Conservation (phyloP, 768 basidiomycete species). For the Mycena latifolia region DNA sequence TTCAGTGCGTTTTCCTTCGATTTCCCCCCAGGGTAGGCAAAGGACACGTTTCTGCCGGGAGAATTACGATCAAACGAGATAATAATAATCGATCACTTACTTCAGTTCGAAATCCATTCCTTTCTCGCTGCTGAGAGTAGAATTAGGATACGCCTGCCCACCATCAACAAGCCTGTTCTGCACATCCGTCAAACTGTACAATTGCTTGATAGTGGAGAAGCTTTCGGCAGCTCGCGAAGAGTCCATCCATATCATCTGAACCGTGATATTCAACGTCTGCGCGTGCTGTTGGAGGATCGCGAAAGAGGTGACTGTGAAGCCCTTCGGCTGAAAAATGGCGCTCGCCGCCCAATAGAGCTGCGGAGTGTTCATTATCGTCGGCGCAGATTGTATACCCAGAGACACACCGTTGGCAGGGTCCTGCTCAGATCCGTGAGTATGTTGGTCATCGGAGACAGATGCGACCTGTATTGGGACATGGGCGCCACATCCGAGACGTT, state of each 20-base stretch:
- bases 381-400: not conserved
- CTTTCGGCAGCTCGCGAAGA: not conserved
- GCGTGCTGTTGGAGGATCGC: slow-evolving; percentile 44
- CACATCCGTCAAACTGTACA: slow-evolving; percentile 38
- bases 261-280: slow-evolving; percentile 36
- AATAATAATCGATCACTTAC: not conserved
- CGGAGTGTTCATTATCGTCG: too few relatives aligned
- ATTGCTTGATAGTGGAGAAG: slow-evolving; percentile 30
- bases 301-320: slow-evolving; percentile 42
- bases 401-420: slow-evolving; percentile 14
- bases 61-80: not conserved
- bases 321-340: slow-evolving; percentile 40
- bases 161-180: slow-evolving; percentile 43
- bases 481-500: too few relatives aligned
- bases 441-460: not conserved
- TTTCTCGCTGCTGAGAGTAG: slow-evolving; percentile 20
- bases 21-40: too few relatives aligned
- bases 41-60: slow-evolving; percentile 48
- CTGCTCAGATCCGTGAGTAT: not conserved
- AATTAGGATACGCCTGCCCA: slow-evolving; percentile 38
- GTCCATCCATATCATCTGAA: not conserved
- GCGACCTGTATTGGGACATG: not conserved
- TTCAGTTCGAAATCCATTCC: slow-evolving; percentile 31
- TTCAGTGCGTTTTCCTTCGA: too few relatives aligned
- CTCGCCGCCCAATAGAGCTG: slow-evolving; percentile 43